These are phyloP conservation scores for Megacollybia marginata DNA, from an alignment of 768 basidiomycete genomes.

Conservation along the genomic window DNA sequence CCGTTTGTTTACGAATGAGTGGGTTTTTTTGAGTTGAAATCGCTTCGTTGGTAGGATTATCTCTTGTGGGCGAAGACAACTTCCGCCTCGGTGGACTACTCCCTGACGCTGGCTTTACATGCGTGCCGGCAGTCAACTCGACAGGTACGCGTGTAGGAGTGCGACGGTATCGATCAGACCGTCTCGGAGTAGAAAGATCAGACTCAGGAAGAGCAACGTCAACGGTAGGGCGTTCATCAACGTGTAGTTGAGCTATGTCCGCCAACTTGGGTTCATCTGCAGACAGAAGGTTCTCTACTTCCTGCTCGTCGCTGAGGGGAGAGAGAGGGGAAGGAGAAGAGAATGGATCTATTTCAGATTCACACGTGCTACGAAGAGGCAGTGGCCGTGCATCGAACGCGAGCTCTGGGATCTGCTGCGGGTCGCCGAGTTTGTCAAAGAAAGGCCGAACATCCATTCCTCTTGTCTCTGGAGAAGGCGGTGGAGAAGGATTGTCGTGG, in stretches of 20 bases:
- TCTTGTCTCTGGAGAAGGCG: slow-evolving; percentile 22
- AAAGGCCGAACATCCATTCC: neutral
- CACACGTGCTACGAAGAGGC: neutral
- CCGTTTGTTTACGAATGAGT: neutral
- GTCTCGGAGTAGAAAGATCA: neutral
- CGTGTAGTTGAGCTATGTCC: too few relatives aligned
- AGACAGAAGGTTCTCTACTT: slow-evolving; percentile 7
- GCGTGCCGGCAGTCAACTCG: neutral
- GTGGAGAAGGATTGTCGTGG: slow-evolving; percentile 71
- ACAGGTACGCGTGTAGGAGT: neutral
- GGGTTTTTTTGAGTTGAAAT: too few relatives aligned
- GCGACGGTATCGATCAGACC: neutral
- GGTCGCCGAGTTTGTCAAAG: neutral
- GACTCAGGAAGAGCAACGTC: neutral
- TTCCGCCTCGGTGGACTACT: neutral
- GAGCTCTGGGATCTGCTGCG: neutral
- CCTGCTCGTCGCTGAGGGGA: slow-evolving; percentile 7
- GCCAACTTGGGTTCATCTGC: too few relatives aligned
- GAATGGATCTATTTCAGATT: too few relatives aligned
- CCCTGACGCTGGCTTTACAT: neutral
- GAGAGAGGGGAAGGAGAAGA: neutral
- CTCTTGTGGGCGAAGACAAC: neutral
- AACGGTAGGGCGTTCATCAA: too few relatives aligned
- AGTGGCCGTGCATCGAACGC: neutral
- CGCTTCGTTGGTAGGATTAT: neutral